phyloP scores from a whole-genome alignment of 768 basidiomycete genomes.

The Russula griseocarnosa region DNA sequence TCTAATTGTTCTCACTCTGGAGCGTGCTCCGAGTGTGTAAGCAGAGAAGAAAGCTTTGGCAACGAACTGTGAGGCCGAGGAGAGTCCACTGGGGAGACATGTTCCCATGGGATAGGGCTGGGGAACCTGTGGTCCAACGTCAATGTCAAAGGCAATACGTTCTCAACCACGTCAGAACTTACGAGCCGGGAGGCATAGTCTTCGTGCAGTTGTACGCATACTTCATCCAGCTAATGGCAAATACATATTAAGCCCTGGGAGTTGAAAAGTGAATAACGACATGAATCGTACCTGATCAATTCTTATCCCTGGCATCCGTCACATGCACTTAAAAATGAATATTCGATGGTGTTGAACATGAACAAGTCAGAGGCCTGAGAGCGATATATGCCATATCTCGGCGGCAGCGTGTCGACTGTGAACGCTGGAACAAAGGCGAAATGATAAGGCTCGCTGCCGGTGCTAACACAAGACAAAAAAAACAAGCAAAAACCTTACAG shows the following conservation, averaged over 20 bases:
- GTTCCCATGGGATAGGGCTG: no score
- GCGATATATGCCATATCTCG: no score
- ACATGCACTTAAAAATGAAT: slow-evolving; percentile 7
- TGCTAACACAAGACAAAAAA: no score
- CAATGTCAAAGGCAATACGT: no score
- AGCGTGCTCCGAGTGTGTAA: not conserved
- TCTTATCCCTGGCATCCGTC: not conserved
- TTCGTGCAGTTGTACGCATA: no score
- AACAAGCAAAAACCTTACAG: not conserved
- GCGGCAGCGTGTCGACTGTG: not conserved
- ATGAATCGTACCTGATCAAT: not conserved
- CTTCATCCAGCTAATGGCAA: no score
- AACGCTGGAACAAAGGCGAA: not conserved
- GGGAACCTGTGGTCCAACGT: no score
- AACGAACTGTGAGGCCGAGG: no score
- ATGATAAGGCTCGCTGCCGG: not conserved
- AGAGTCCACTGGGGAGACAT: no score
- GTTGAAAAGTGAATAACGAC: not conserved
- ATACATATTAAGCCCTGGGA: not conserved
- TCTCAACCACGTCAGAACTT: no score
- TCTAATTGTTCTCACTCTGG: not conserved
- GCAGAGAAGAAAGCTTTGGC: not conserved
- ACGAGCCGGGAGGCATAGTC: no score
- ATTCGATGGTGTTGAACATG: not conserved
- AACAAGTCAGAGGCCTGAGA: not conserved